Evolutionary conservation across 2,329 filamentous ascomycete species (phyloP).

Genomic region (Penicillium sp.): DNA sequence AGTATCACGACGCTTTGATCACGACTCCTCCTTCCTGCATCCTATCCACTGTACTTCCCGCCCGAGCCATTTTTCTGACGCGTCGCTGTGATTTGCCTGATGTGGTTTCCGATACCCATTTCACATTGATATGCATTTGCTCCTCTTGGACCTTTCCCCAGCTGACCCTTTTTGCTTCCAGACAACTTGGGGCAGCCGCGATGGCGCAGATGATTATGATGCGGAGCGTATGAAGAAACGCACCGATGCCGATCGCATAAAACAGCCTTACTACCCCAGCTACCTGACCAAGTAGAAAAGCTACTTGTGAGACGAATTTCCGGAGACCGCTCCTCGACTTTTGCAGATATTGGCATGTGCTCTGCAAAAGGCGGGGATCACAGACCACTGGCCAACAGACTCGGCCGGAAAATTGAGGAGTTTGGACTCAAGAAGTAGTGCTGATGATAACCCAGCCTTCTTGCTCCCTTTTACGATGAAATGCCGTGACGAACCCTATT

Average conservation of each 20-base stretch:
- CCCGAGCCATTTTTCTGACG: conserved; percentile 8
- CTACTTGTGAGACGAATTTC: conserved; percentile 1
- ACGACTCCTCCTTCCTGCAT: conserved; percentile 21
- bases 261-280: conserved; percentile 33
- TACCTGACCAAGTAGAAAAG: conserved; percentile 29
- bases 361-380: neutral
- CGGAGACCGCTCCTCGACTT: neutral
- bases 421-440: neutral
- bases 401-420: neutral
- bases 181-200: conserved; percentile 95
- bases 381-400: neutral
- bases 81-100: neutral
- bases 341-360: neutral
- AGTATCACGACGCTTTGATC: conserved; percentile 27
- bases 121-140: conserved; percentile 2
- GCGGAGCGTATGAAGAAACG: conserved; percentile 61
- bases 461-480: conserved; percentile 20
- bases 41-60: conserved; percentile 16
- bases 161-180: conserved; percentile 40
- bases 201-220: conserved; percentile 84
- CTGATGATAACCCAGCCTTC: neutral
- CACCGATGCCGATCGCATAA: conserved; percentile 35
- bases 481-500: conserved; percentile 26
- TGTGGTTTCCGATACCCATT: neutral
- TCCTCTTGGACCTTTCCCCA: neutral